phyloP scores from a whole-genome alignment of 2,329 filamentous ascomycete species.

The Hymenoscyphus scutula region DNA sequence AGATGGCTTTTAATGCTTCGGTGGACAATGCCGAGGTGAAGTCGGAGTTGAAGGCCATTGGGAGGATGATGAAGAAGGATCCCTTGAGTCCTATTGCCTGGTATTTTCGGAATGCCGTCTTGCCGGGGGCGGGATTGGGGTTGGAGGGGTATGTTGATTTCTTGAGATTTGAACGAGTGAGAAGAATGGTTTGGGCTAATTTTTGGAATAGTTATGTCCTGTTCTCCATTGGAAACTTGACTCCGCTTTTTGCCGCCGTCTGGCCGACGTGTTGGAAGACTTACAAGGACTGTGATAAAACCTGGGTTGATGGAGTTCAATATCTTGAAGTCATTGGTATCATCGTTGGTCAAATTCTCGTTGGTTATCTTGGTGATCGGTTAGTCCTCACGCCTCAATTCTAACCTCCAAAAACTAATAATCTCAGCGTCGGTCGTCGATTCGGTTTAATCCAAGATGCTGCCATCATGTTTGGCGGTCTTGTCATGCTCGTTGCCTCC shows the following conservation, averaged over 20 bases:
- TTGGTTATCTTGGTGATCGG: slow-evolving; percentile 77
- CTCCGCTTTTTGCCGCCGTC: slow-evolving; percentile 72
- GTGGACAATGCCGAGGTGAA: slow-evolving; percentile 70
- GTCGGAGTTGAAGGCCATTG: slow-evolving; percentile 65
- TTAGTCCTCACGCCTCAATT: slow-evolving; percentile 36
- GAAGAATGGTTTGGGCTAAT: slow-evolving; percentile 20
- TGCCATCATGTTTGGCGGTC: slow-evolving; percentile 87
- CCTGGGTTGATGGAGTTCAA: slow-evolving; percentile 81
- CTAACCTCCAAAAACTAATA: slow-evolving; percentile 11
- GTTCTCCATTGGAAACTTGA: slow-evolving; percentile 93
- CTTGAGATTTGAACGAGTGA: too few species aligned
- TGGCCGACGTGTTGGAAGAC: slow-evolving; percentile 77
- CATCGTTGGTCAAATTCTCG: slow-evolving; percentile 86
- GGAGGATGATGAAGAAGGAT: slow-evolving; percentile 80
- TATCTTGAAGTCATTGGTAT: slow-evolving; percentile 95
- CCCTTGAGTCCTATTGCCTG: slow-evolving; percentile 79
- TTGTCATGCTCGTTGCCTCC: slow-evolving; percentile 85
- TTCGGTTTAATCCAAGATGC: slow-evolving; percentile 97
- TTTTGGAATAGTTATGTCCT: slow-evolving; percentile 70
- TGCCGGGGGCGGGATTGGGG: slow-evolving; percentile 87
- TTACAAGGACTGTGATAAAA: slow-evolving; percentile 64
- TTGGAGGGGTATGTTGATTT: slow-evolving; percentile 68
- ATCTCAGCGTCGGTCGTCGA: slow-evolving; percentile 76
- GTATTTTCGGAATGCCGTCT: slow-evolving; percentile 87
- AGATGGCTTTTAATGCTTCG: slow-evolving; percentile 70